Percentiles rank a stretch among this genome's conserved stretches.
Evolutionary conservation across 73 alveolate genomes (phyloP).

Genomic region (Breviolum minutum): DNA sequence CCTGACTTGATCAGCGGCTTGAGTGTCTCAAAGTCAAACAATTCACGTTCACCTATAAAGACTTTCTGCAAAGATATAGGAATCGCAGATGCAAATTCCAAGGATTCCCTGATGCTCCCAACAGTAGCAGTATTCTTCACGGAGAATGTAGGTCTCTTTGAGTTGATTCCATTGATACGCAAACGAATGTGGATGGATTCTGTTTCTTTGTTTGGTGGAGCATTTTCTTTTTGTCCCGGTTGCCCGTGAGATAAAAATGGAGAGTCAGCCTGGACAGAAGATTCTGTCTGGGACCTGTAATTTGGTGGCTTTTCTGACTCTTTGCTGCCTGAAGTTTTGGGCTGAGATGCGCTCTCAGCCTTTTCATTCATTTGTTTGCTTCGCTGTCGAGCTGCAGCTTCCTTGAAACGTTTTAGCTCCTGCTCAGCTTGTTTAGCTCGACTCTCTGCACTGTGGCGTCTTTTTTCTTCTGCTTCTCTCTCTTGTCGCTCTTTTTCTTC

Average conservation of each 20-base stretch:
- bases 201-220: slow-evolving; percentile 24
- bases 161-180: slow-evolving; percentile 62
- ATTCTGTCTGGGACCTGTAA: neutral
- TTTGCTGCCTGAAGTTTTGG: neutral
- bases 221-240: slow-evolving; percentile 18
- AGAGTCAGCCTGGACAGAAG: neutral
- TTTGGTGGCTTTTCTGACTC: neutral
- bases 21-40: slow-evolving; percentile 64
- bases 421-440: slow-evolving; percentile 72
- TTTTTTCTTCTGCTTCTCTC: slow-evolving; percentile 53
- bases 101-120: neutral
- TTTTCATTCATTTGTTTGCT: slow-evolving; percentile 39
- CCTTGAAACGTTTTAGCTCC: slow-evolving; percentile 57
- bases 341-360: slow-evolving; percentile 24
- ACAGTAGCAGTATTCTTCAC: slow-evolving; percentile 37
- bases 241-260: neutral
- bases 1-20: slow-evolving; percentile 18
- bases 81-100: neutral
- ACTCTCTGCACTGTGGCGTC: slow-evolving; percentile 60
- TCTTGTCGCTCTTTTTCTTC: slow-evolving; percentile 54
- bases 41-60: slow-evolving; percentile 57
- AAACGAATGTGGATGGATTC: slow-evolving; percentile 40
- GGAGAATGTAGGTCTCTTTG: neutral
- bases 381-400: slow-evolving; percentile 74
- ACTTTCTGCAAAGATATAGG: neutral